These are phyloP conservation scores for Fraxinus pennsylvanica DNA, from an alignment of 257 asterid species.

Conservation along the genomic window DNA sequence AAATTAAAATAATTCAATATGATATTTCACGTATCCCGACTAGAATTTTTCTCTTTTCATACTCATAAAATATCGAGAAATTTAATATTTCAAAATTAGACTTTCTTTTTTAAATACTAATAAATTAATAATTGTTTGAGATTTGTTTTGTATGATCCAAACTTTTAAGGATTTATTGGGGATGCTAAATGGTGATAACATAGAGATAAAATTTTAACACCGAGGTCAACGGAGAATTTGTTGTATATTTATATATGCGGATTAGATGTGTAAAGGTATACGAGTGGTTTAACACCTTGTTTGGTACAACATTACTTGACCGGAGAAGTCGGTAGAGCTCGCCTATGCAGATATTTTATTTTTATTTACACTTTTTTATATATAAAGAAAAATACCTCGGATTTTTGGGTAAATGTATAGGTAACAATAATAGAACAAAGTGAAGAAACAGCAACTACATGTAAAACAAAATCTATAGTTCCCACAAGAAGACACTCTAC, in stretches of 20 bases:
- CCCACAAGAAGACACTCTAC: not conserved
- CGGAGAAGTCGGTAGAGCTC: too few relatives aligned
- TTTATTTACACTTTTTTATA: too few relatives aligned
- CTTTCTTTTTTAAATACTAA: not conserved
- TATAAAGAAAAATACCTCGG: too few relatives aligned
- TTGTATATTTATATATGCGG: not conserved
- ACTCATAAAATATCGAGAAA: not conserved
- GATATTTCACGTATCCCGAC: not conserved
- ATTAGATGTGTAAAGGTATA: too few relatives aligned
- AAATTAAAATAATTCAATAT: not conserved
- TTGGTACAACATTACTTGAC: too few relatives aligned
- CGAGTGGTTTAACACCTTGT: too few relatives aligned
- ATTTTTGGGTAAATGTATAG: not conserved
- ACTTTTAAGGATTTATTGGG: not conserved
- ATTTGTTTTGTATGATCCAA: not conserved
- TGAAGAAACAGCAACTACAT: not conserved
- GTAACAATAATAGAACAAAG: not conserved
- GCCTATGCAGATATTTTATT: too few relatives aligned
- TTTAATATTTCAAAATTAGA: not conserved
- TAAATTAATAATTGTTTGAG: not conserved
- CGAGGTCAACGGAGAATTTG: not conserved
- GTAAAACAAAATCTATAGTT: not conserved
- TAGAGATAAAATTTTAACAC: not conserved
- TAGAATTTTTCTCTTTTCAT: not conserved
- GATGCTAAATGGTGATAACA: not conserved